phyloP scores from a whole-genome alignment of 331 rosid species.

The Spiraea crenata region DNA sequence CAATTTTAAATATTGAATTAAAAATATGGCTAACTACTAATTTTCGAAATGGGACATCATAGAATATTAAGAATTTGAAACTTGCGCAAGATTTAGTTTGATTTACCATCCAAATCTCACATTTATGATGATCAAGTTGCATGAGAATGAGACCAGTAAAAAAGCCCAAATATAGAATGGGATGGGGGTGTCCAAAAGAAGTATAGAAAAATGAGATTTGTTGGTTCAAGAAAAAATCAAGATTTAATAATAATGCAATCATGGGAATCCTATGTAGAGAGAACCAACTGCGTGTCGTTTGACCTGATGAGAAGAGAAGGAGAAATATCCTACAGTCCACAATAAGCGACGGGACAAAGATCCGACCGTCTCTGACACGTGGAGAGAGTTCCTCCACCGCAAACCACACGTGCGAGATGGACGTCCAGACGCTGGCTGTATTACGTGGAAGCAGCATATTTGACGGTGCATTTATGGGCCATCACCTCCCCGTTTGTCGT shows the following conservation, averaged over 20 bases:
- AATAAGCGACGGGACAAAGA: slow-evolving; percentile 15
- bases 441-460: slow-evolving; percentile 1
- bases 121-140: not conserved
- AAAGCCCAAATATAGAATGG: no score
- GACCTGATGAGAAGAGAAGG: not conserved
- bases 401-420: slow-evolving; percentile 32
- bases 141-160: not conserved
- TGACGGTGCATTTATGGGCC: slow-evolving; percentile 1
- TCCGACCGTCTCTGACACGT: slow-evolving; percentile 36
- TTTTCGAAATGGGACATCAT: no score
- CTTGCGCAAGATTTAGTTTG: no score
- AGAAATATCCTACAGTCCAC: not conserved
- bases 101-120: no score
- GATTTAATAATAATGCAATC: slow-evolving; percentile 11
- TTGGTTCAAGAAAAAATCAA: not conserved
- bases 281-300: not conserved
- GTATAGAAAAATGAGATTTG: not conserved
- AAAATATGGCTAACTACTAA: no score
- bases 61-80: no score
- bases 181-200: not conserved
- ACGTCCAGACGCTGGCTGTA: not conserved
- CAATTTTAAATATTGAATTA: no score
- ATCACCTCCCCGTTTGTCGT: not conserved
- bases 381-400: slow-evolving; percentile 13
- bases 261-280: slow-evolving; percentile 50